A percentile compares a stretch with the other conserved stretches of the same genome.
These are phyloP conservation scores for Rhododendron kiyosumense DNA, from an alignment of 148 eudicot species.

Conservation along the genomic window DNA sequence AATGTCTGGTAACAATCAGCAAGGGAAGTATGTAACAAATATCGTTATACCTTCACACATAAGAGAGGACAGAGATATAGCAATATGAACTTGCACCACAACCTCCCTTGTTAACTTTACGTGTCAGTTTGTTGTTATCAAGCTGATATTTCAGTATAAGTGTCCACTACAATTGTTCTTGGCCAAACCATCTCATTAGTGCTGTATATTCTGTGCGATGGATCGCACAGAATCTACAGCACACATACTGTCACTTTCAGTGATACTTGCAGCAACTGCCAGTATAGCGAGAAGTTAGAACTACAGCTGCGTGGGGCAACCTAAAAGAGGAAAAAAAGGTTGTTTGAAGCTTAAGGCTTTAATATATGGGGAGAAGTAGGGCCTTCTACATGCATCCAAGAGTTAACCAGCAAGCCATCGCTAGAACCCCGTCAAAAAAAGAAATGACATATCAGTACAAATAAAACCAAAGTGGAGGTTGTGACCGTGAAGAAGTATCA, in stretches of 20 bases:
- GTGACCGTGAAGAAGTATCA: not conserved
- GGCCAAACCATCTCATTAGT: not conserved
- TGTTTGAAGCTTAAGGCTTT: not conserved
- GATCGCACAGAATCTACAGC: not conserved
- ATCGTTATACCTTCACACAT: not conserved
- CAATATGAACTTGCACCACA: not conserved
- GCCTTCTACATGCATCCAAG: no score
- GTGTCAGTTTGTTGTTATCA: not conserved
- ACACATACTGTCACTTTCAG: not conserved
- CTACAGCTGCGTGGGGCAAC: not conserved
- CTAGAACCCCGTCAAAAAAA: not conserved
- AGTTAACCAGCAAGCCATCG: not conserved
- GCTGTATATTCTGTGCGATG: not conserved
- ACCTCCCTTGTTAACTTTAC: not conserved
- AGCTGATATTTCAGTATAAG: not conserved
- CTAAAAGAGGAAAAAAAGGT: not conserved
- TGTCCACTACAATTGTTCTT: not conserved
- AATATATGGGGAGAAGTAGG: no score
- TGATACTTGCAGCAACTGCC: not conserved
- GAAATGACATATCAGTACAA: not conserved
- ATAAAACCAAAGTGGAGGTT: not conserved
- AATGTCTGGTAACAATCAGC: not conserved
- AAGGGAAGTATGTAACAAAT: not conserved
- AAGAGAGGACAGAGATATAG: not conserved
- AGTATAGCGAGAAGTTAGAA: not conserved